These are phyloP conservation scores for Linum lewisii DNA, from an alignment of 345 rosid species.

Conservation along the genomic window DNA sequence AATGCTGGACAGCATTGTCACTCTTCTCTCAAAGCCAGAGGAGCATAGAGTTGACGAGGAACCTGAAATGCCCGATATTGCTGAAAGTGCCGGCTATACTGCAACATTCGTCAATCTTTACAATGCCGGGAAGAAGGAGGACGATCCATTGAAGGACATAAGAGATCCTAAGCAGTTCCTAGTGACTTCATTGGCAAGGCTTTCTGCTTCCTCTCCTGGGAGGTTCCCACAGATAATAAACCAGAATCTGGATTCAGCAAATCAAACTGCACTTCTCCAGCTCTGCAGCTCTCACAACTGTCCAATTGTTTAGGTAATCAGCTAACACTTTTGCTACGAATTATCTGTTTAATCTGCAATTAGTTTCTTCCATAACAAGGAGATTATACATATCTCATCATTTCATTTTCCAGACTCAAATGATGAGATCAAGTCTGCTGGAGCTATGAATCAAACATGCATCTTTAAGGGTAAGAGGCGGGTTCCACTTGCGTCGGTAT, in stretches of 20 bases:
- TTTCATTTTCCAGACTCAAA: not conserved
- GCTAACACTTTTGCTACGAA: not conserved
- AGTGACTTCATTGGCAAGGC: constrained; percentile 51
- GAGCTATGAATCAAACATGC: no score
- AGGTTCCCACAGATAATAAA: constrained; percentile 63
- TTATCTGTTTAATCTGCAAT: not conserved
- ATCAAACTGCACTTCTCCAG: constrained; percentile 61
- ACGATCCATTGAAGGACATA: constrained; percentile 71
- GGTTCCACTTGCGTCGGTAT: no score
- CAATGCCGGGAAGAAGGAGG: constrained; percentile 88
- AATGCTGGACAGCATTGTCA: constrained; percentile 72
- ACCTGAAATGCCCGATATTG: constrained; percentile 84
- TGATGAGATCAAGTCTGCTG: no score
- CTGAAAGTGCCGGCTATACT: constrained; percentile 72
- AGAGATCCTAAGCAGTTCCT: constrained; percentile 73
- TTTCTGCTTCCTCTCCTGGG: constrained; percentile 60
- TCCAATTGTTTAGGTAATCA: constrained; percentile 54
- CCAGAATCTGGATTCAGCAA: constrained; percentile 60
- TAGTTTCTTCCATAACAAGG: not conserved
- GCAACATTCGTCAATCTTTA: constrained; percentile 70
- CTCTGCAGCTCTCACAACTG: constrained; percentile 55
- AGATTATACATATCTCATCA: not conserved
- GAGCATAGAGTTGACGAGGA: constrained; percentile 69
- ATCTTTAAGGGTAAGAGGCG: no score
- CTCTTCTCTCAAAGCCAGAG: constrained; percentile 77